Evolutionary conservation across 306 rosid species (phyloP).

Genomic region (Malus sieversii): DNA sequence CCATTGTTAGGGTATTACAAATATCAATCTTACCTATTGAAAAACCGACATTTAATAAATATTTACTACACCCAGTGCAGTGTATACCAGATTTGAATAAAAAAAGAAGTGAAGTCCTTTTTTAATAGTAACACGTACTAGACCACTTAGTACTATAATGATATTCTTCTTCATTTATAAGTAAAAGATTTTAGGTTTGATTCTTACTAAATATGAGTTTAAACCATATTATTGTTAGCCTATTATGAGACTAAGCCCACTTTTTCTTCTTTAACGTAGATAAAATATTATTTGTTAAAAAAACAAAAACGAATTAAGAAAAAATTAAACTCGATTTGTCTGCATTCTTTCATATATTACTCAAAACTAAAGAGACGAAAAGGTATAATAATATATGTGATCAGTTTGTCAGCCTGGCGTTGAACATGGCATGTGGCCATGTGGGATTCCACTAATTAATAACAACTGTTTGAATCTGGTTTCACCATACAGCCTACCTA

Average conservation of each 20-base stretch:
- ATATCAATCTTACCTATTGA: too few species aligned
- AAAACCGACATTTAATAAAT: too few species aligned
- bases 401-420: slow-evolving; percentile 8
- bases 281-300: too few species aligned
- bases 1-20: too few species aligned
- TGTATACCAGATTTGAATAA: too few species aligned
- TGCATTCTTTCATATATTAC: background rate
- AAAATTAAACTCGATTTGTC: background rate
- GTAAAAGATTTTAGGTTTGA: accelerated
- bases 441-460: background rate
- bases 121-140: background rate
- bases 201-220: accelerated
- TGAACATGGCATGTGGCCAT: slow-evolving; percentile 10
- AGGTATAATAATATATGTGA: background rate
- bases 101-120: background rate
- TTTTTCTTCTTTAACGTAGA: accelerated
- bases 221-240: accelerated
- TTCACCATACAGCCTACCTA: too few species aligned
- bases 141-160: too few species aligned
- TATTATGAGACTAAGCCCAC: too few species aligned
- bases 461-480: background rate
- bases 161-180: too few species aligned
- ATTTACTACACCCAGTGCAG: too few species aligned
- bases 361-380: background rate
- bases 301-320: too few species aligned